A percentile compares a stretch with the other conserved stretches of the same genome.
phyloP scores from a whole-genome alignment of 2,329 filamentous ascomycete species.

The Ceratocystis huliohia region DNA sequence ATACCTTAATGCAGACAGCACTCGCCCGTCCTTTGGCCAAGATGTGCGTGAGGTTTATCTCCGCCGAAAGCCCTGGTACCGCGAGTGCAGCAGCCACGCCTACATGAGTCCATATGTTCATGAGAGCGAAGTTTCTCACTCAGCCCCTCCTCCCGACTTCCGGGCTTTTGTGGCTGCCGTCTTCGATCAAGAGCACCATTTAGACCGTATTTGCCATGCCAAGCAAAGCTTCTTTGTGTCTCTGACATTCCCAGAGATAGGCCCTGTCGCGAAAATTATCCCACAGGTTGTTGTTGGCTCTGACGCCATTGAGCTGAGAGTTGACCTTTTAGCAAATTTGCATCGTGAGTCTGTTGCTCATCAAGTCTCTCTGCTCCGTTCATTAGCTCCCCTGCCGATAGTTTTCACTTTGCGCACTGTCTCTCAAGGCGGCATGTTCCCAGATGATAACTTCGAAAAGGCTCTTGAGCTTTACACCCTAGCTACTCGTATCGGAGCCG shows the following conservation, averaged over 20 bases:
- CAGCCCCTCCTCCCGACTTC: conserved; percentile 19
- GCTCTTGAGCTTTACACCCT: conserved; percentile 63
- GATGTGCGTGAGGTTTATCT: conserved; percentile 87
- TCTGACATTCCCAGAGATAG: conserved; percentile 66
- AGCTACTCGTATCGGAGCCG: conserved; percentile 70
- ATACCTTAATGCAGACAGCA: conserved; percentile 79
- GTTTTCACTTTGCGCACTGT: conserved; percentile 85
- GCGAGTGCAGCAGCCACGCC: conserved; percentile 85
- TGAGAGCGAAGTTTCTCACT: conserved; percentile 17
- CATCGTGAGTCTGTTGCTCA: conserved; percentile 64
- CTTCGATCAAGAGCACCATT: conserved; percentile 34
- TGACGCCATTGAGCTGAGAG: conserved; percentile 87
- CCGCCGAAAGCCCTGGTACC: conserved; percentile 77
- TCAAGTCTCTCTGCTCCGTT: conserved; percentile 69
- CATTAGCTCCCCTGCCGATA: conserved; percentile 59
- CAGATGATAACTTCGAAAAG: conserved; percentile 59
- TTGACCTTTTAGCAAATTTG: conserved; percentile 73
- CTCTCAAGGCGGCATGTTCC: conserved; percentile 78
- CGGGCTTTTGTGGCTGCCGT: conserved; percentile 26
- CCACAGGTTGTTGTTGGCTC: conserved; percentile 66
- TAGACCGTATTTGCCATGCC: conserved; percentile 33
- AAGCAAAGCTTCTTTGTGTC: conserved; percentile 85
- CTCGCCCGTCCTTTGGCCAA: conserved; percentile 79
- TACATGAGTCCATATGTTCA: conserved; percentile 60
- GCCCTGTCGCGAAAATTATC: conserved; percentile 49